These are phyloP conservation scores for Penicillium brevicompactum DNA, from an alignment of 2,329 filamentous ascomycete genomes.

Conservation along the genomic window DNA sequence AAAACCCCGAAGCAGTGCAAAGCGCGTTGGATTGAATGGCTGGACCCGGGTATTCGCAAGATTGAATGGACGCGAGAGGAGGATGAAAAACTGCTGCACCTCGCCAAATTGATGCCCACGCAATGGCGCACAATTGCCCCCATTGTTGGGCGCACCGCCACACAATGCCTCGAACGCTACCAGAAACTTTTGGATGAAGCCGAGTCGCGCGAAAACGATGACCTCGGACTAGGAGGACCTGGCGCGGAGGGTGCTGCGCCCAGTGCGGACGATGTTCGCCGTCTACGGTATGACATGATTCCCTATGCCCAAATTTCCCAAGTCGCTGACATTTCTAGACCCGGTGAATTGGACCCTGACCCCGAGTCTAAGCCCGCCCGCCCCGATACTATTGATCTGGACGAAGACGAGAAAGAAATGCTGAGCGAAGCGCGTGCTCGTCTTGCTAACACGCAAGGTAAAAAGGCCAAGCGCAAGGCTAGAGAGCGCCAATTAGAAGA, in stretches of 20 bases:
- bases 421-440: conserved; percentile 94
- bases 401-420: conserved; percentile 99
- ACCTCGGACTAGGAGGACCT: conserved; percentile 80
- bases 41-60: conserved; percentile 96
- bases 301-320: conserved; percentile 8
- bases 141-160: conserved; percentile 93
- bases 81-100: conserved; percentile 92
- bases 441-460: conserved; percentile 95
- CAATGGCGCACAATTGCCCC: conserved; percentile 99
- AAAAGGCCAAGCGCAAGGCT: conserved; percentile 98
- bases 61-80: conserved; percentile 99
- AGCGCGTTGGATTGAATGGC: conserved; percentile 96
- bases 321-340: conserved; percentile 43
- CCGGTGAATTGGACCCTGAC: conserved; percentile 95
- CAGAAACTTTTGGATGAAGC: conserved; percentile 96
- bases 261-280: conserved; percentile 87
- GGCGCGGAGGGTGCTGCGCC: conserved; percentile 83
- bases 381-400: conserved; percentile 95
- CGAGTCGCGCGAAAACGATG: conserved; percentile 80
- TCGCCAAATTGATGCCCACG: conserved; percentile 97
- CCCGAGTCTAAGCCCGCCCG: conserved; percentile 94
- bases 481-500: conserved; percentile 94
- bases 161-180: conserved; percentile 95
- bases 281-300: conserved; percentile 58
- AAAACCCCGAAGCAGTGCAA: conserved; percentile 99